Evolutionary conservation across 2,329 filamentous ascomycete species (phyloP).

Genomic region (Tolypocladium pustulatum): DNA sequence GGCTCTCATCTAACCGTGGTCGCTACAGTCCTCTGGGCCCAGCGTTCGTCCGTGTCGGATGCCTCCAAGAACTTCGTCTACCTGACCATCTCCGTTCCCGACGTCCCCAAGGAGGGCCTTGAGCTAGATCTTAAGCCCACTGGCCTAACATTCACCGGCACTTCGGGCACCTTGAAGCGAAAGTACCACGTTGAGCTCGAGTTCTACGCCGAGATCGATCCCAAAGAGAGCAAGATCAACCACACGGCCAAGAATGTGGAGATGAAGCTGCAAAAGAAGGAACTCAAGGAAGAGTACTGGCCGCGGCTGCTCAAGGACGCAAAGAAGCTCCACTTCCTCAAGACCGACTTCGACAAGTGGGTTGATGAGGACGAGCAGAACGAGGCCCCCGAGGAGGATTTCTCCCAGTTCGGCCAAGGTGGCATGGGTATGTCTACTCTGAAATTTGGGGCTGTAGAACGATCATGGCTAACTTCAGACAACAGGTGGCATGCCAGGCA

Average conservation of each 20-base stretch:
- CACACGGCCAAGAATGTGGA: conserved; percentile 84
- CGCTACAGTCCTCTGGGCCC: conserved; percentile 81
- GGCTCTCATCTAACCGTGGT: conserved; percentile 1
- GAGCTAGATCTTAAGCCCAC: conserved; percentile 77
- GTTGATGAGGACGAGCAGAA: conserved; percentile 98
- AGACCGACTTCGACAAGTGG: conserved; percentile 99
- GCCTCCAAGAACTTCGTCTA: conserved; percentile 88
- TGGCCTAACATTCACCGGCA: conserved; percentile 69
- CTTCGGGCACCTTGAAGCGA: conserved; percentile 73
- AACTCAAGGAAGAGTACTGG: conserved; percentile 90
- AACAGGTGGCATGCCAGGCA: conserved; percentile 44
- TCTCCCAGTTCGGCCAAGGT: conserved; percentile 50
- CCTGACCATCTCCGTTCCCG: conserved; percentile 80
- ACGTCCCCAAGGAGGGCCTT: conserved; percentile 65
- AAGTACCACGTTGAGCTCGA: conserved; percentile 80
- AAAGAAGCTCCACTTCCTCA: conserved; percentile 88
- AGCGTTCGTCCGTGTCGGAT: conserved; percentile 78
- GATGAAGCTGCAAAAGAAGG: conserved; percentile 94
- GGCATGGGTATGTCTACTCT: conserved; percentile 41
- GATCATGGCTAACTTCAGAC: background rate
- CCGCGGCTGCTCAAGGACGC: conserved; percentile 83
- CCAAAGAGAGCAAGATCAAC: conserved; percentile 71
- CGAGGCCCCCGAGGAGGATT: conserved; percentile 73
- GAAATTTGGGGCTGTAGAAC: background rate
- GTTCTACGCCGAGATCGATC: conserved; percentile 85